Conservation (phyloP, 2,329 filamentous ascomycete genomes). For the Fusarium secorum region DNA sequence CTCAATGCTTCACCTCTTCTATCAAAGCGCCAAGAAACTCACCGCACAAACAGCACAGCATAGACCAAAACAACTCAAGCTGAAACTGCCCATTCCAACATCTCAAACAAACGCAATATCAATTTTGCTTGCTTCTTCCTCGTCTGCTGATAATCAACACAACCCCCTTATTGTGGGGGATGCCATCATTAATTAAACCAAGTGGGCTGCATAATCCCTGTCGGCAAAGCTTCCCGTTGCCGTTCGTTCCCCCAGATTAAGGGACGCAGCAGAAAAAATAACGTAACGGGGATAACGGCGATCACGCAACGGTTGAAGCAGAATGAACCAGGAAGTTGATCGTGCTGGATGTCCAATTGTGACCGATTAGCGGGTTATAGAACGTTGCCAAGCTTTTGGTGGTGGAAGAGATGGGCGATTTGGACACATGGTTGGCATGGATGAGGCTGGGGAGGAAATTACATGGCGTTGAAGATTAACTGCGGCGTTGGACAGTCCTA, state of each 20-base stretch:
- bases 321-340: conserved; percentile 9
- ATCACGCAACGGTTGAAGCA: conserved; percentile 11
- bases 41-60: not conserved
- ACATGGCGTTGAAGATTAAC: not conserved
- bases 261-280: not conserved
- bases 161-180: conserved; percentile 33
- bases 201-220: conserved; percentile 27
- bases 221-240: not conserved
- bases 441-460: conserved; percentile 7
- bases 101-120: conserved; percentile 20
- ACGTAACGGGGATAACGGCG: conserved; percentile 14
- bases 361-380: conserved; percentile 11
- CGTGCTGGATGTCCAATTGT: not conserved
- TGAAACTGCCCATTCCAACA: conserved; percentile 32
- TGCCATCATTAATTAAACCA: conserved; percentile 37
- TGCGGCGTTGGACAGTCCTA: not conserved
- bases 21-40: not conserved
- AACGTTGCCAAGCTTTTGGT: conserved; percentile 13
- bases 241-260: conserved; percentile 22
- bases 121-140: not conserved
- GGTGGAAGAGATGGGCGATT: not conserved
- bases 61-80: not conserved
- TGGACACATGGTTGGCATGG: conserved; percentile 20
- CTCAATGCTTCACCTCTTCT: not conserved
- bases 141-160: not conserved